phyloP scores from a whole-genome alignment of 1,284 basidiomycete species.

The Trichosporon ovoides region DNA sequence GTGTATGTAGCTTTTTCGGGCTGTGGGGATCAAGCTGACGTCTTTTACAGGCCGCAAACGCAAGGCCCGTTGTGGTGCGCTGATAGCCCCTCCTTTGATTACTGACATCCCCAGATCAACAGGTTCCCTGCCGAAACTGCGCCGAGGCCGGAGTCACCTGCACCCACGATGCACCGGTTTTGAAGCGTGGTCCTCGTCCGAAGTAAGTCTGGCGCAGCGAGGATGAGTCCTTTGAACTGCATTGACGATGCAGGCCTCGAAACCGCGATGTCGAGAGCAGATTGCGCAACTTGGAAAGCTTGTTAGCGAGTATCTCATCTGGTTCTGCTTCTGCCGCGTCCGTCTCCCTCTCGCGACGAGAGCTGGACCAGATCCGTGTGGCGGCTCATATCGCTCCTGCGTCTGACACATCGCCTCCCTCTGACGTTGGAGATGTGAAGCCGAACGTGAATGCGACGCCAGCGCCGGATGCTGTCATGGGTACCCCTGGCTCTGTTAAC shows the following conservation, averaged over 20 bases:
- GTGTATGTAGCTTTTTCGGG: conserved; percentile 18
- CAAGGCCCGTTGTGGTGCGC: conserved; percentile 34
- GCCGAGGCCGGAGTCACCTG: conserved; percentile 27
- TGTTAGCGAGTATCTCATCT: conserved; percentile 27
- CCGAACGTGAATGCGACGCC: neutral
- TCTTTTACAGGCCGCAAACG: conserved; percentile 26
- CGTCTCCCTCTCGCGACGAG: conserved; percentile 22
- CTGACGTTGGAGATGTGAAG: conserved; percentile 11
- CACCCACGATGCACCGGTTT: conserved; percentile 32
- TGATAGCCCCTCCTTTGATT: neutral
- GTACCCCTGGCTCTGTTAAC: conserved; percentile 5
- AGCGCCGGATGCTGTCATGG: neutral
- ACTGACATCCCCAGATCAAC: conserved; percentile 22
- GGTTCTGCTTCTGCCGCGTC: conserved; percentile 19
- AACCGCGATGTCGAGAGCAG: conserved; percentile 28
- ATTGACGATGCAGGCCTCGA: conserved; percentile 28
- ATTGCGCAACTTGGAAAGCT: conserved; percentile 30
- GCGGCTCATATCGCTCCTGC: conserved; percentile 27
- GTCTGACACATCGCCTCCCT: conserved; percentile 20
- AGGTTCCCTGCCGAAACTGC: conserved; percentile 31
- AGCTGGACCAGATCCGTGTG: conserved; percentile 26
- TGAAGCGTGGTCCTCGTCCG: conserved; percentile 34
- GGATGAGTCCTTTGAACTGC: conserved; percentile 25
- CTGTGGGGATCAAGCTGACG: neutral
- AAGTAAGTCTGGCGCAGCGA: conserved; percentile 18